Evolutionary conservation across 2,329 filamentous ascomycete species (phyloP), one percentile per base, ranked within the genome.

Genomic region (Chaetomium strumarium): DNA sequence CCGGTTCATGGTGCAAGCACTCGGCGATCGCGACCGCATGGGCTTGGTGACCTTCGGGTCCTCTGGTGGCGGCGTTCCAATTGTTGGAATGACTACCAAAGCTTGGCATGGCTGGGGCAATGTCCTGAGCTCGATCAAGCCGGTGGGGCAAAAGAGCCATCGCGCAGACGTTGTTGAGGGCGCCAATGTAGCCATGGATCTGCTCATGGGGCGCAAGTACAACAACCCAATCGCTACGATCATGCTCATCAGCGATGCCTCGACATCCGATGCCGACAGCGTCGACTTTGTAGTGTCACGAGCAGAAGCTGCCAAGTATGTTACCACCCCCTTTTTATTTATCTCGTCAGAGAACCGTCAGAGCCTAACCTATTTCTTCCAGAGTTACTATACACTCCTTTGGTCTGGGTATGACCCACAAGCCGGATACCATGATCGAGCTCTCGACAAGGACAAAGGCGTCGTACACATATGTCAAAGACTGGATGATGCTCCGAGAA

Each of bases 401-500:
- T 63, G 93, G 93, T 33, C 79, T 99, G 16, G 93, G 93, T 47
- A 84, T 96, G 75, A 97, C 92, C 0, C 93, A 99, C 71, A 97
- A 97, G 71, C 93, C 93, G 5, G 93, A 99, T 66, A 96, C 91
- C 1, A 95, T 99, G 90, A 96, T 99, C 58, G 92, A 97, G 70
- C 75, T 99, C 12, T 97, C 93, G 0, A 93, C 88, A 7, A 81
- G 90, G 55, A 99, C 93, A 3, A 99, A 97, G 72, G 93, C 91
- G 5, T 95, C 90, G 1, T 99, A 97, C 66, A 95, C 90, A 1
- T 99, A 97, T 64, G 91, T 99, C 61, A 99, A 97, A 72, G 93
- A 99, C 69, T 99, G 93, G 93, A 97, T 97, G 92, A 99, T 97
- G 92, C 79, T 99, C 34, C 86, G 93, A 29, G 93, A 99, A 69